Conservation (phyloP, 2,329 filamentous ascomycete species). For the Fusarium albosuccineum region DNA sequence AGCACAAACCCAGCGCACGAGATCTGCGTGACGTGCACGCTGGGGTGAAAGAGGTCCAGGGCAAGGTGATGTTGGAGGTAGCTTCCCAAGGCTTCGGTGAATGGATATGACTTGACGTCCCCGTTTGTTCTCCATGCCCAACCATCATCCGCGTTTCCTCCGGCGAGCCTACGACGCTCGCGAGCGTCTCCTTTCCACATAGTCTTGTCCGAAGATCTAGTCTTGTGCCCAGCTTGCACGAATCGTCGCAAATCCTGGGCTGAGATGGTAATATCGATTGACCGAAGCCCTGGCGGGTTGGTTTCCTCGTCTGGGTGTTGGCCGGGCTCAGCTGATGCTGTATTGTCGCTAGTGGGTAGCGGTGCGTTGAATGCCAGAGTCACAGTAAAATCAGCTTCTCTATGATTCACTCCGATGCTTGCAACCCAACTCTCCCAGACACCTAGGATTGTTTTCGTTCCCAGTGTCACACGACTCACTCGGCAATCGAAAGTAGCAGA, state of each 20-base stretch:
- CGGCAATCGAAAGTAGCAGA: conserved; percentile 68
- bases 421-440: conserved; percentile 66
- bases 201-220: conserved; percentile 13
- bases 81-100: conserved; percentile 62
- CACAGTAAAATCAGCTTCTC: conserved; percentile 61
- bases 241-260: conserved; percentile 63
- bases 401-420: conserved; percentile 51
- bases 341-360: conserved; percentile 30
- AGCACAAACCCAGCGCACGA: conserved; percentile 69
- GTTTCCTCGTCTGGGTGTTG: conserved; percentile 30
- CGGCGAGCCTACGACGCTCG: conserved; percentile 61
- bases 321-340: conserved; percentile 25
- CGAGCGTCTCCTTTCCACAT: conserved; percentile 51
- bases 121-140: conserved; percentile 61
- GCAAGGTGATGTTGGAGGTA: conserved; percentile 68
- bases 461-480: conserved; percentile 63
- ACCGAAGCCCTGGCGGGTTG: conserved; percentile 50
- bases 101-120: conserved; percentile 51
- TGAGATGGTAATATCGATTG: conserved; percentile 66
- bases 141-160: conserved; percentile 63
- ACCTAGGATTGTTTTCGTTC: conserved; percentile 63
- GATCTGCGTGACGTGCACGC: conserved; percentile 65
- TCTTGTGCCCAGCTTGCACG: conserved; percentile 54
- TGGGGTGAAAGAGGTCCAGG: conserved; percentile 67
- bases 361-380: conserved; percentile 65